Evolutionary conservation across 345 rosid species (phyloP), one percentile per base, ranked within the genome.

Genomic region (Arabis alpina): DNA sequence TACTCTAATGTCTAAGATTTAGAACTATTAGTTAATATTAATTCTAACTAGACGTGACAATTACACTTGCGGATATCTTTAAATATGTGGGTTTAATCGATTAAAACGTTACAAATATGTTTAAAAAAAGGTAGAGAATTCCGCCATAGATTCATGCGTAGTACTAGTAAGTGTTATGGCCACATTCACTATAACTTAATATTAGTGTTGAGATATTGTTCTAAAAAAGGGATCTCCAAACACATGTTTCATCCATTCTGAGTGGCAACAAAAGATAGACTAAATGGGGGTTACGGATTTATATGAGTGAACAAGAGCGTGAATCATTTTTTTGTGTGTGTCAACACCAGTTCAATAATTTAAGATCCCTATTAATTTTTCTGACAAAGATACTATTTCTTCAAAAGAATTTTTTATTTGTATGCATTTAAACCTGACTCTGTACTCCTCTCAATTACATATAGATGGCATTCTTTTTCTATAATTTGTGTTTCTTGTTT

Each of bases 21-120:
- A 2, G 54, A 61, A 30, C 28, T 32, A 32, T n/a, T 55, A 55
- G 2, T 55, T 55, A 36, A 55, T 55, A 28, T 30, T 27, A 50
- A 9, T 8, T 24, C 54, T 24, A 50, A 50, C 6, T 2, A 44
- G 23, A 50, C 30, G 12, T 34, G 37, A 34, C 8, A 6, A 8
- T 6, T 34, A 34, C 37, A 34, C 37, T 34, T 6, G 37, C 6
- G 37, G 37, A 34, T 34, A 1, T 6, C 8, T 34, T 34, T 34
- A 16, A 13, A 39, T n/a, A 48, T 30, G 10, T 24, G 11, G 19
- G 34, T 25, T 25, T 52, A 14, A 30, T 52, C 15, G 9, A 41
- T 11, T 11, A 6, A 5, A 6, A 34, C 37, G 15, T 42, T 5
- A 7, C 47, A 4, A 42, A 3, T 12, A 0, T 12, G n/a, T 13